These are phyloP conservation scores for Coemansia sp. DNA, from an alignment of 192 early-diverging fungal genomes.

Conservation along the genomic window DNA sequence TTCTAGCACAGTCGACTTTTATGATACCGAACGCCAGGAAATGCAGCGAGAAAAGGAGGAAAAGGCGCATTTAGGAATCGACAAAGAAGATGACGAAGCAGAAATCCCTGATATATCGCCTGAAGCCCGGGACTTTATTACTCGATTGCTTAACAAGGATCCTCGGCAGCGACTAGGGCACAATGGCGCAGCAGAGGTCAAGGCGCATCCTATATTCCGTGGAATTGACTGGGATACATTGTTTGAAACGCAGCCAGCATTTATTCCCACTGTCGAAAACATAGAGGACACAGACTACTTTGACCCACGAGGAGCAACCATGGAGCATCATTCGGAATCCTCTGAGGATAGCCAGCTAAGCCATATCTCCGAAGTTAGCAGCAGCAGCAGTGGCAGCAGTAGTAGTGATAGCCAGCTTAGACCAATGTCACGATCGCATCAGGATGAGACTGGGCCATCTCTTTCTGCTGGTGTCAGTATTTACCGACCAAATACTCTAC, in stretches of 20 bases:
- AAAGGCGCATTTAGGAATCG: neutral
- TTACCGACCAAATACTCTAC: constrained; percentile 30
- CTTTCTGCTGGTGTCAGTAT: constrained; percentile 4
- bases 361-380: neutral
- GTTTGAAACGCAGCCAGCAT: constrained; percentile 64
- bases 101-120: constrained; percentile 23
- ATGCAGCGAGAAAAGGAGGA: neutral
- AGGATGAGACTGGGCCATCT: neutral
- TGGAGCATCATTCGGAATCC: constrained; percentile 31
- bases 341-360: neutral
- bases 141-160: constrained; percentile 60
- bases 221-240: constrained; percentile 63
- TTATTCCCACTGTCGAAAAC: constrained; percentile 74
- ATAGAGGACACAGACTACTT: constrained; percentile 92
- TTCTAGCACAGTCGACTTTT: constrained; percentile 35
- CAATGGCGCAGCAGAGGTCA: constrained; percentile 59
- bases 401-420: neutral
- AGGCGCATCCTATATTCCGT: constrained; percentile 61
- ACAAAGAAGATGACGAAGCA: constrained; percentile 15
- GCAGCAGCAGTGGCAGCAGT: neutral
- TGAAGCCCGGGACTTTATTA: constrained; percentile 50
- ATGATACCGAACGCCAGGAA: constrained; percentile 22
- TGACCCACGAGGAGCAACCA: constrained; percentile 78
- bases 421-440: constrained; percentile 13
- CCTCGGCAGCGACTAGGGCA: constrained; percentile 59